phyloP scores from a whole-genome alignment of 73 alveolate genomes.

The Durusdinium trenchii region DNA sequence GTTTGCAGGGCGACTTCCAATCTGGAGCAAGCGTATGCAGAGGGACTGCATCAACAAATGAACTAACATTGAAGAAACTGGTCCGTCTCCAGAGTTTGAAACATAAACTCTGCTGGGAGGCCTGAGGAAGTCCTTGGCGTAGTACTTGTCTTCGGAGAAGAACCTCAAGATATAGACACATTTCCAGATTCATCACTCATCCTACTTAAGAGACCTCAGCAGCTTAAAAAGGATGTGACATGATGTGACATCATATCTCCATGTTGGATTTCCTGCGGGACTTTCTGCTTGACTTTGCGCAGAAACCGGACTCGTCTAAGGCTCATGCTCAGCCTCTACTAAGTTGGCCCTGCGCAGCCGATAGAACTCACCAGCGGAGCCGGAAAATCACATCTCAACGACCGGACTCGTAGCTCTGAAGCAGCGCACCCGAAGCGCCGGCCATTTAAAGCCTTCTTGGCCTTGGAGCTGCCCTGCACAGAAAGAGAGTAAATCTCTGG shows the following conservation, averaged over 20 bases:
- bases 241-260: not conserved
- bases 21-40: not conserved
- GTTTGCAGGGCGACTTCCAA: not conserved
- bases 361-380: not conserved
- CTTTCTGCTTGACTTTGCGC: not conserved
- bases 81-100: too few species aligned
- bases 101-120: too few species aligned
- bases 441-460: slow-evolving; percentile 89
- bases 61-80: not conserved
- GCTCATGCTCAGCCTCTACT: slow-evolving; percentile 74
- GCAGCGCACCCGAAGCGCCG: slow-evolving; percentile 85
- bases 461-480: slow-evolving; percentile 84
- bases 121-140: slow-evolving; percentile 95
- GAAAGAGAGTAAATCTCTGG: too few species aligned
- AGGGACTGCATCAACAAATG: not conserved
- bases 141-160: slow-evolving; percentile 92
- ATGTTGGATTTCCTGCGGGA: not conserved
- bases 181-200: too few species aligned
- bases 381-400: not conserved
- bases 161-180: slow-evolving; percentile 29
- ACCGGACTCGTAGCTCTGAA: not conserved
- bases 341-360: slow-evolving; percentile 66
- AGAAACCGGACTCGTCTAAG: not conserved
- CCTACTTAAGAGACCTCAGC: not conserved
- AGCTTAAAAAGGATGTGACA: not conserved